Percentiles rank a stretch among this genome's conserved stretches.
Conservation (phyloP, 2,329 filamentous ascomycete genomes). For the Phoma sp. region DNA sequence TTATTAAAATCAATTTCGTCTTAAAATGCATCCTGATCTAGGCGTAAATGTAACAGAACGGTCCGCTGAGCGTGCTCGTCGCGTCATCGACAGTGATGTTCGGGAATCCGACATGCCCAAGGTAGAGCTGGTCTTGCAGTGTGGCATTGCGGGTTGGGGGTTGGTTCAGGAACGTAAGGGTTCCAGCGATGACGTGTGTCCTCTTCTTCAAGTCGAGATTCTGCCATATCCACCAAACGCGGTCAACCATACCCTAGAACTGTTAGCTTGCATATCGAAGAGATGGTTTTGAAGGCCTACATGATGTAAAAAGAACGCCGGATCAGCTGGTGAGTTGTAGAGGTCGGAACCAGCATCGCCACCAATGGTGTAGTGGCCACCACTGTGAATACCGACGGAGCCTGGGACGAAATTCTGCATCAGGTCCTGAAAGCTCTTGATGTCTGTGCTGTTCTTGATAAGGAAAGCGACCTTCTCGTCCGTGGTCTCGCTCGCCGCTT, state of each 20-base stretch:
- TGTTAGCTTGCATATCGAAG: too few relatives aligned
- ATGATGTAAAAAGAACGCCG: slow-evolving; percentile 53
- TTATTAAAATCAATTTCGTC: too few relatives aligned
- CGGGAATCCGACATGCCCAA: slow-evolving; percentile 13
- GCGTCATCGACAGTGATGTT: slow-evolving; percentile 45
- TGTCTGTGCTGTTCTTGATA: slow-evolving; percentile 47
- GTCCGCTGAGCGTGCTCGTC: slow-evolving; percentile 51
- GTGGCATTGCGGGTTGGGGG: slow-evolving; percentile 21
- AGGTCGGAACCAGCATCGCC: slow-evolving; percentile 53
- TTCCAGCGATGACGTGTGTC: slow-evolving; percentile 49
- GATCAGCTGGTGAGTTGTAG: slow-evolving; percentile 48
- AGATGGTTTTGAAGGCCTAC: neutral
- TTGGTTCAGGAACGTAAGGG: slow-evolving; percentile 50
- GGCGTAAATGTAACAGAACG: slow-evolving; percentile 54
- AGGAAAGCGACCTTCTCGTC: slow-evolving; percentile 38
- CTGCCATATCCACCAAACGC: slow-evolving; percentile 58
- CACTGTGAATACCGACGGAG: slow-evolving; percentile 50
- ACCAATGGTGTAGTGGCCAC: slow-evolving; percentile 51
- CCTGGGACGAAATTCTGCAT: slow-evolving; percentile 17
- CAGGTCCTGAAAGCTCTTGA: slow-evolving; percentile 45
- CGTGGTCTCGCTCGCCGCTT: slow-evolving; percentile 35
- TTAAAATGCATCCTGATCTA: neutral
- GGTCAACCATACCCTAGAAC: slow-evolving; percentile 51
- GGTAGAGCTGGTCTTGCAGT: slow-evolving; percentile 8
- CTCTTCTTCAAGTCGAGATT: slow-evolving; percentile 47